Evolutionary conservation across 345 rosid genomes (phyloP), one percentile per base, ranked within the genome.

Genomic region (Bruguiera gymnorhiza): DNA sequence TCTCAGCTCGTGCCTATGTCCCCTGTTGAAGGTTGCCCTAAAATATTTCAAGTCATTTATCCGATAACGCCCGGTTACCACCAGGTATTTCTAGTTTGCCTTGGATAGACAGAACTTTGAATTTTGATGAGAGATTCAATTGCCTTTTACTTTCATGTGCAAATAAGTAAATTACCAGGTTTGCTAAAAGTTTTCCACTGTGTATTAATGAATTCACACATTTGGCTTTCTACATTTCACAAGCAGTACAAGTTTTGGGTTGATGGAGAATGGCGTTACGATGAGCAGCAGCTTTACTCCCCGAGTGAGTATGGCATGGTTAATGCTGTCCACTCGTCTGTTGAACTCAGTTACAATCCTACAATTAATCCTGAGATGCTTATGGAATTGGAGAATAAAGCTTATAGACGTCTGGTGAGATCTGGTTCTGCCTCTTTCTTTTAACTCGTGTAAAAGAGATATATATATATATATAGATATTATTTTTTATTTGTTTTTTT

Each of bases 201-300:
- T 3, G 29, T 56, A 24, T 24, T 27, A 21, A 56, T 56, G 26
- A 3, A 24, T 27, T 24, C 5, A 11, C 23, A 21, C 10, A 1
- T 54, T 54, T 54, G 58, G 24, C 27, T 11, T 7, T n/a, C 11
- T 54, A 24, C 26, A 32, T 65, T 61, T 62, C 24, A 29, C 34
- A 61, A 56, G 69, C 80, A 76, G 80, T 76, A 67, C 73, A 76
- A 72, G 54, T 76, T 76, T 68, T 63, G 43, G 5, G 80, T 76
- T 67, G 80, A 76, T 63, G 80, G 80, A 68, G 80, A 76, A 48
- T 76, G 80, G 80, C 70, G 73, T 50, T 68, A 72, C 52, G 80
- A 76, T 36, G 76, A 76, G 4, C 70, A 37, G 62, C 80, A 76
- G 39, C 72, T 60, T 32, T 31, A 13, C 24, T 36, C 62, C 5